These are phyloP conservation scores for Whalleya microplaca DNA, from an alignment of 2,329 filamentous ascomycete genomes.

Conservation along the genomic window DNA sequence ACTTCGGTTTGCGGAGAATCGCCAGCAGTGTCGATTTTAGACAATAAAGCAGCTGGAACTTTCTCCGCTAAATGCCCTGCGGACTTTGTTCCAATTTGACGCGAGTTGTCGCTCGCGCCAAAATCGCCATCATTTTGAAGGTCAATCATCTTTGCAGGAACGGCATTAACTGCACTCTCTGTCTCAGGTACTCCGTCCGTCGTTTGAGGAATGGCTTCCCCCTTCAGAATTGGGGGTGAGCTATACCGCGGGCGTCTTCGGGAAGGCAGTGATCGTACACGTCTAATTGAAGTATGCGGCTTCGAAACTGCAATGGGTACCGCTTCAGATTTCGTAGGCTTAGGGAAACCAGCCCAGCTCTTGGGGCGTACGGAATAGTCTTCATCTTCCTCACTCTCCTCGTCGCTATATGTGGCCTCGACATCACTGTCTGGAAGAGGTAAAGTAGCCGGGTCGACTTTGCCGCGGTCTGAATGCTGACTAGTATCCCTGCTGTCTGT, in stretches of 20 bases:
- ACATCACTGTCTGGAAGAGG: constrained; percentile 69
- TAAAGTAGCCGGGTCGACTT: constrained; percentile 58
- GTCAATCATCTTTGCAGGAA: not conserved
- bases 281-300: constrained; percentile 40
- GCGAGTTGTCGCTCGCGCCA: constrained; percentile 1
- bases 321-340: constrained; percentile 32
- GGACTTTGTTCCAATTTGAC: not conserved
- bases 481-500: constrained; percentile 5
- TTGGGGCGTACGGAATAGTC: constrained; percentile 48
- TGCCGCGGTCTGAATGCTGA: constrained; percentile 11
- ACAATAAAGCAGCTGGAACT: constrained; percentile 8
- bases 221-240: constrained; percentile 3
- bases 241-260: constrained; percentile 26
- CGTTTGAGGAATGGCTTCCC: not conserved
- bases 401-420: constrained; percentile 68
- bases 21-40: constrained; percentile 16
- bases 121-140: not conserved
- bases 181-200: not conserved
- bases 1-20: constrained; percentile 16
- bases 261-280: constrained; percentile 31
- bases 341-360: constrained; percentile 47
- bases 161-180: not conserved
- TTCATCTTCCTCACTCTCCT: constrained; percentile 50
- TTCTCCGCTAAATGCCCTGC: constrained; percentile 1
- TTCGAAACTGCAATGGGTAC: not conserved